These are phyloP conservation scores for Colletotrichum brevisporum DNA, from an alignment of 2,329 filamentous ascomycete genomes.

Conservation along the genomic window DNA sequence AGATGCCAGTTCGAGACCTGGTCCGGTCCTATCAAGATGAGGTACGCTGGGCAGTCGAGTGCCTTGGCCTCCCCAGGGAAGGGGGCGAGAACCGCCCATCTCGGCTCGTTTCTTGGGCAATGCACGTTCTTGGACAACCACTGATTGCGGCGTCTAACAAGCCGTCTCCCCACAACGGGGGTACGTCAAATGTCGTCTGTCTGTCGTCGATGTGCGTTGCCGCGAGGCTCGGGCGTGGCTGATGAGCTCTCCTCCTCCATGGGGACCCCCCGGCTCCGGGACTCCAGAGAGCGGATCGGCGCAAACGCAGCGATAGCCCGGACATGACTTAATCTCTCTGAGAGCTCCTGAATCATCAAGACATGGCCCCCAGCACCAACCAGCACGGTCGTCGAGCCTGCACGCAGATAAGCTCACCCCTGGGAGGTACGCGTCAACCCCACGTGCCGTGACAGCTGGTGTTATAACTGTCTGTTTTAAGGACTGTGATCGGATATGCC, in stretches of 20 bases:
- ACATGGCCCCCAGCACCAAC: neutral
- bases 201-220: slow-evolving; percentile 15
- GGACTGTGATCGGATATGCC: slow-evolving; percentile 17
- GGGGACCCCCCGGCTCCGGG: slow-evolving; percentile 6
- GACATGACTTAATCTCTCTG: slow-evolving; percentile 30
- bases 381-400: slow-evolving; percentile 1
- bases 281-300: slow-evolving; percentile 26
- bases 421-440: slow-evolving; percentile 27
- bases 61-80: neutral
- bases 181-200: slow-evolving; percentile 22
- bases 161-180: slow-evolving; percentile 13
- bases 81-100: slow-evolving; percentile 27
- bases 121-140: slow-evolving; percentile 23
- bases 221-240: slow-evolving; percentile 20
- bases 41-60: neutral
- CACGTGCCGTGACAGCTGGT: slow-evolving; percentile 32
- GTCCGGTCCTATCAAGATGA: slow-evolving; percentile 28
- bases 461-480: slow-evolving; percentile 29
- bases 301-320: slow-evolving; percentile 17
- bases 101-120: slow-evolving; percentile 26
- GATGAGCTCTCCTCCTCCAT: slow-evolving; percentile 18
- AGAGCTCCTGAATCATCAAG: slow-evolving; percentile 35
- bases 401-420: slow-evolving; percentile 16
- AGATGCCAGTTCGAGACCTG: slow-evolving; percentile 4
- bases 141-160: slow-evolving; percentile 21